Evolutionary conservation across 1,139 yeast species (phyloP), one percentile per base, ranked within the genome.

Genomic region (Debaryomyces singareniensis): DNA sequence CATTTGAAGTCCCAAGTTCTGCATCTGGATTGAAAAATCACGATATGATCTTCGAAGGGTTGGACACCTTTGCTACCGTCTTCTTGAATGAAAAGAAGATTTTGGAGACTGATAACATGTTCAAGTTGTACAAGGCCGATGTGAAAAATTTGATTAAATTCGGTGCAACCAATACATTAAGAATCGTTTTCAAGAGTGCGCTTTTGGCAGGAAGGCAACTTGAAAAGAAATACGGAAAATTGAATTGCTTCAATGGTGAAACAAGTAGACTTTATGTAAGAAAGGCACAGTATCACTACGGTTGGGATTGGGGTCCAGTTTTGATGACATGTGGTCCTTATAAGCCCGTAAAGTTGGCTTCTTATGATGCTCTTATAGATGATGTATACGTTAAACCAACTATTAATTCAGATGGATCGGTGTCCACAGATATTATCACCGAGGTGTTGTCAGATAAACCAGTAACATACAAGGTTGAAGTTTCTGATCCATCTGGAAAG

Each of bases 221-320:
- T 36, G 56, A 52, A 41, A 32, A 35, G 25, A 33, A 46, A 22
- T 33, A 40, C 29, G 55, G 53, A 4, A 35, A 15, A 33, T 35
- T 36, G 28, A 40, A 39, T 11, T 45, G 64, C 36, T 55, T 53
- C 42, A 68, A 63, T 40, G 74, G 72, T 3, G 71, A 65, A 27
- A 32, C 58, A 5, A 44, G 55, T 24, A 48, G 77, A 25, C 47
- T 65, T 26, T 60, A 66, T 33, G 60, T 64, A 6, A 50, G 78
- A 36, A 71, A 71, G 42, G 72, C 77, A 1, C 77, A 69, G 42
- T 71, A 69, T 40, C 75, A 71, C 36, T 71, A 56, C 43, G 78
- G 78, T 3, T 71, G 78, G 78, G 78, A 71, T 44, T 71, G 78
- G 78, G 76, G 76, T 7, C 77, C 75, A 5, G 44, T 55, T 2